Percentiles rank a stretch among this genome's conserved stretches.
phyloP scores from a whole-genome alignment of 441 rosid genomes.

The Pelargonium exstipulatum region DNA sequence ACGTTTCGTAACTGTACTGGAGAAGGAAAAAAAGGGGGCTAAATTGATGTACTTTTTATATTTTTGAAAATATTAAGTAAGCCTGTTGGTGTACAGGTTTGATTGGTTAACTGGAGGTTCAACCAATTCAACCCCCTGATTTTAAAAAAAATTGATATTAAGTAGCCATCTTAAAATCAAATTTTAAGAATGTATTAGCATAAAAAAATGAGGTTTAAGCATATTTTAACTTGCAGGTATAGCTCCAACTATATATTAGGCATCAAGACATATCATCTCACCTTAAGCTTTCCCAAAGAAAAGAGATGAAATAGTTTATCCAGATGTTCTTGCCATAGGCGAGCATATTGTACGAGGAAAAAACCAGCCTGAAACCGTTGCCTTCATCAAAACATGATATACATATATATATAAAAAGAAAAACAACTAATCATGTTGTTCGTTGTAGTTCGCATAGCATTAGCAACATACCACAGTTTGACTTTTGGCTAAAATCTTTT shows the following conservation, averaged over 20 bases:
- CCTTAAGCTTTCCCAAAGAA: constrained; percentile 84
- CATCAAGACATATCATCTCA: constrained; percentile 21
- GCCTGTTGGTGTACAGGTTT: too few species aligned
- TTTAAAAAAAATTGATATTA: not conserved
- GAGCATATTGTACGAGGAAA: constrained; percentile 62
- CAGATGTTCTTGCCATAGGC: constrained; percentile 77
- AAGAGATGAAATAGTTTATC: constrained; percentile 56
- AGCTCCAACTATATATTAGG: not conserved
- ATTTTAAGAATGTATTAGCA: not conserved
- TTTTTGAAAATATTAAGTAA: too few species aligned
- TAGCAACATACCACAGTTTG: constrained; percentile 66
- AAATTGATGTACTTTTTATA: too few species aligned
- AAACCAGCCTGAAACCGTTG: constrained; percentile 71
- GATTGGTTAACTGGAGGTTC: too few species aligned
- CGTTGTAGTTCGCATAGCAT: too few species aligned
- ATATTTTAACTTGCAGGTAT: not conserved
- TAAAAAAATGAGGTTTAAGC: not conserved
- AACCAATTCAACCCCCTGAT: not conserved
- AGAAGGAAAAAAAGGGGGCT: too few species aligned
- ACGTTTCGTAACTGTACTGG: too few species aligned
- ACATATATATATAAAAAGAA: too few species aligned
- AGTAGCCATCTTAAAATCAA: not conserved
- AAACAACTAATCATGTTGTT: too few species aligned
- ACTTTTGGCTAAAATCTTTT: constrained; percentile 88
- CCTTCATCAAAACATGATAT: too few species aligned